Conservation (phyloP, 1,284 basidiomycete genomes). For the Cutaneotrichosporon spelunceum region DNA sequence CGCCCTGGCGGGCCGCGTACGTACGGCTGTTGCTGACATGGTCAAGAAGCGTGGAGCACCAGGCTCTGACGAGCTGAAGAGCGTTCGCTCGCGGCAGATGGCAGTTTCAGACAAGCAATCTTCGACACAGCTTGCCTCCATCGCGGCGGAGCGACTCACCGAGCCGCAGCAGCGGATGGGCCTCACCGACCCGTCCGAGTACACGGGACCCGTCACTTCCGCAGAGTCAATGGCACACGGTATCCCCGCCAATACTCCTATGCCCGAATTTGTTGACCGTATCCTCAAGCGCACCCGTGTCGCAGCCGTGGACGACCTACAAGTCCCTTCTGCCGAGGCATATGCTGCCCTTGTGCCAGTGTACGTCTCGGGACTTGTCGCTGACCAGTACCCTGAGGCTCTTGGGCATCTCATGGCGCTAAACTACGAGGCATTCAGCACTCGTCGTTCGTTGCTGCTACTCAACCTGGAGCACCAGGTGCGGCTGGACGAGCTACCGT, state of each 20-base stretch:
- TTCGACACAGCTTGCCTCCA: background rate
- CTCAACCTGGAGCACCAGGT: constrained; percentile 16
- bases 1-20: constrained; percentile 5
- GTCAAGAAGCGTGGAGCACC: constrained; percentile 12
- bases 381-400: background rate
- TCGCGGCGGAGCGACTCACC: constrained; percentile 5
- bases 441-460: constrained; percentile 14
- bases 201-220: background rate
- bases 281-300: constrained; percentile 2
- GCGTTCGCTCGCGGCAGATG: background rate
- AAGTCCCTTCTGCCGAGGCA: constrained; percentile 1
- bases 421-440: constrained; percentile 11
- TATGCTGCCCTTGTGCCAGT: constrained; percentile 2
- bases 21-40: constrained; percentile 4
- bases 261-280: constrained; percentile 1
- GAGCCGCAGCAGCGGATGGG: background rate
- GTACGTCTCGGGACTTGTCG: background rate
- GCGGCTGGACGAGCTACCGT: constrained; percentile 14
- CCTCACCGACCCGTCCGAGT: background rate
- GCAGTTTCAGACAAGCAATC: background rate
- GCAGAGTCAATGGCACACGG: background rate
- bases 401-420: constrained; percentile 14
- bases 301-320: background rate
- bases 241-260: constrained; percentile 2
- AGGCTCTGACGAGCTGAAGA: background rate